phyloP scores from a whole-genome alignment of 2,329 filamentous ascomycete species.

The Botrytis fragariae region DNA sequence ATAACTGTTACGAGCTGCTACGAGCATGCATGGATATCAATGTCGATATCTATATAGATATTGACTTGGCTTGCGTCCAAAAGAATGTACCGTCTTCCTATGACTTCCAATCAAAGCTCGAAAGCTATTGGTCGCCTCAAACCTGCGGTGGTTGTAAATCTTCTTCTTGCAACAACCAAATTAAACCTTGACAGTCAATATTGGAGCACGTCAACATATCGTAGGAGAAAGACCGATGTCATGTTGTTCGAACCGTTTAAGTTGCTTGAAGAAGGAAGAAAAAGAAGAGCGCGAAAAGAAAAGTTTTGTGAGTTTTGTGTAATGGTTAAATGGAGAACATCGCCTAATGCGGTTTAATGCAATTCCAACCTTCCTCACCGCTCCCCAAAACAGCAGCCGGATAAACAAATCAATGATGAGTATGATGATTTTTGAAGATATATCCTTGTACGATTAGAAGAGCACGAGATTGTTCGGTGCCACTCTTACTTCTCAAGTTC shows the following conservation, averaged over 20 bases:
- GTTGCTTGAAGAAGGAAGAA: constrained; percentile 32
- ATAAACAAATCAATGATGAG: neutral
- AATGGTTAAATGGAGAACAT: neutral
- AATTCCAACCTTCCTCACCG: neutral
- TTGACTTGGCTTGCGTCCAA: neutral
- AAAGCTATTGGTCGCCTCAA: constrained; percentile 40
- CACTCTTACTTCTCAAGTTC: neutral
- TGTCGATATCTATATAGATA: neutral
- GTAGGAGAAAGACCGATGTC: constrained; percentile 28
- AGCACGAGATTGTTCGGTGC: neutral
- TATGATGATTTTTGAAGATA: neutral
- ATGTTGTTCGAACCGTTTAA: constrained; percentile 35
- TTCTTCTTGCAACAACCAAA: constrained; percentile 38
- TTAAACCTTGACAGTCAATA: constrained; percentile 10
- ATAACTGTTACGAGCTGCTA: neutral
- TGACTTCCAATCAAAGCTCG: constrained; percentile 39
- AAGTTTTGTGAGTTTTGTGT: constrained; percentile 8
- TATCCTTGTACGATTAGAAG: neutral
- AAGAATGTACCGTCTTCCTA: constrained; percentile 38
- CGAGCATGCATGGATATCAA: neutral
- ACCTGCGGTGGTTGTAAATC: constrained; percentile 36
- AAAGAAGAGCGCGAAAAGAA: neutral
- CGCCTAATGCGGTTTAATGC: neutral
- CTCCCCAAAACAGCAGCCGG: neutral
- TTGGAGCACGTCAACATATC: constrained; percentile 36